phyloP scores from a whole-genome alignment of 2,329 filamentous ascomycete genomes.

The Paecilomyces sp. region DNA sequence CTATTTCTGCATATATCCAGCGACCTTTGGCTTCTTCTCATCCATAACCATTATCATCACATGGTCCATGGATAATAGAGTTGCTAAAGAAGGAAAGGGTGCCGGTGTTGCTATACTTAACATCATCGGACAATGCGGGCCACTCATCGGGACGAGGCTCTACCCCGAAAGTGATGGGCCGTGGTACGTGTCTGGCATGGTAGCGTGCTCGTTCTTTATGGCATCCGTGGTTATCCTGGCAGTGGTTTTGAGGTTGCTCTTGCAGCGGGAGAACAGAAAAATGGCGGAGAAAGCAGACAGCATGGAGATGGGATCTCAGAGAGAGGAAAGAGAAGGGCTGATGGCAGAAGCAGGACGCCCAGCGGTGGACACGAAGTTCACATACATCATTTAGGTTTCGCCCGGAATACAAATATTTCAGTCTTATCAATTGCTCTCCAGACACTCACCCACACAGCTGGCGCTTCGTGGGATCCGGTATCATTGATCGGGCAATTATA shows the following conservation, averaged over 20 bases:
- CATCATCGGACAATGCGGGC: slow-evolving; percentile 72
- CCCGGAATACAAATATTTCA: background rate
- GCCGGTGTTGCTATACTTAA: slow-evolving; percentile 76
- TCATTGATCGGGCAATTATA: background rate
- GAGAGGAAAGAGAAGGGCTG: slow-evolving; percentile 7
- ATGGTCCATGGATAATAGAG: slow-evolving; percentile 84
- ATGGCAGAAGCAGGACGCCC: slow-evolving; percentile 2
- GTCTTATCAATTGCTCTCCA: background rate
- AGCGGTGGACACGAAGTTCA: background rate
- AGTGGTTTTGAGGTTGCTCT: slow-evolving; percentile 45
- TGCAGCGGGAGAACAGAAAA: slow-evolving; percentile 46
- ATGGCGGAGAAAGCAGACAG: slow-evolving; percentile 18
- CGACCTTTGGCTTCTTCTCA: slow-evolving; percentile 72
- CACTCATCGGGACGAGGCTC: slow-evolving; percentile 59
- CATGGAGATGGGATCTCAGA: slow-evolving; percentile 10
- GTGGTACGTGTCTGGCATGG: slow-evolving; percentile 58
- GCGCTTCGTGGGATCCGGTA: too few species aligned
- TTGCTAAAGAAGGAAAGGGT: slow-evolving; percentile 60
- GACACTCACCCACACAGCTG: too few species aligned
- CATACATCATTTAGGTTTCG: background rate
- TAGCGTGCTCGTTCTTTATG: slow-evolving; percentile 57
- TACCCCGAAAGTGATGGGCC: slow-evolving; percentile 55
- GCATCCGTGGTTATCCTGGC: slow-evolving; percentile 52
- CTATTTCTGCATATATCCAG: slow-evolving; percentile 72
- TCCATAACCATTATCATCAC: slow-evolving; percentile 78